Percentiles rank a stretch among this genome's conserved stretches.
phyloP scores from a whole-genome alignment of 345 rosid genomes.

The Brassica napus region DNA sequence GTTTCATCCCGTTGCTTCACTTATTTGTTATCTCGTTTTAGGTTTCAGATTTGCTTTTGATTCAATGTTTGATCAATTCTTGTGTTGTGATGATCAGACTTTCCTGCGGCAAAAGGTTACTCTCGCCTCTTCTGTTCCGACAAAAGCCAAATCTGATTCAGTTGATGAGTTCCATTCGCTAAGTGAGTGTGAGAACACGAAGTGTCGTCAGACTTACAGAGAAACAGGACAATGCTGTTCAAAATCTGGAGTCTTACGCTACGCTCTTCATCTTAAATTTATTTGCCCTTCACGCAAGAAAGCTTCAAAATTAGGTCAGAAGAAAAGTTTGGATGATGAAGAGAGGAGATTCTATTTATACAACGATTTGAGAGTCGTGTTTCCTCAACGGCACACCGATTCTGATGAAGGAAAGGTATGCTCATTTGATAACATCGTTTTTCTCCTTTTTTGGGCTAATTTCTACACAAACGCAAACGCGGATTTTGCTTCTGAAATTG shows the following conservation, averaged over 20 bases:
- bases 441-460: neutral
- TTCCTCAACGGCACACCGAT: conserved; percentile 92
- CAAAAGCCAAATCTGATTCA: conserved; percentile 38
- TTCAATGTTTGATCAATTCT: conserved; percentile 9
- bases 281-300: conserved; percentile 67
- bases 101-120: conserved; percentile 83
- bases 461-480: conserved; percentile 14
- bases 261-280: conserved; percentile 87
- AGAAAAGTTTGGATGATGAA: conserved; percentile 38
- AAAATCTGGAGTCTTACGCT: conserved; percentile 72
- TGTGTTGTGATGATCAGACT: conserved; percentile 48
- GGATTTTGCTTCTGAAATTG: conserved; percentile 24
- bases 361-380: conserved; percentile 76
- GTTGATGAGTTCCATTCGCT: conserved; percentile 13
- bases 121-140: conserved; percentile 54
- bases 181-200: conserved; percentile 25
- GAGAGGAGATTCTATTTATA: conserved; percentile 75
- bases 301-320: conserved; percentile 46
- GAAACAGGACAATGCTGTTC: conserved; percentile 42
- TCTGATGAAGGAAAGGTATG: conserved; percentile 93
- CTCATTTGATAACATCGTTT: neutral
- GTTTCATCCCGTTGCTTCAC: neutral
- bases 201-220: conserved; percentile 36
- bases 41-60: neutral
- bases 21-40: neutral